These are phyloP conservation scores for Choanephora cucurbitarum DNA, from an alignment of 371 early-diverging fungal species.

Conservation along the genomic window DNA sequence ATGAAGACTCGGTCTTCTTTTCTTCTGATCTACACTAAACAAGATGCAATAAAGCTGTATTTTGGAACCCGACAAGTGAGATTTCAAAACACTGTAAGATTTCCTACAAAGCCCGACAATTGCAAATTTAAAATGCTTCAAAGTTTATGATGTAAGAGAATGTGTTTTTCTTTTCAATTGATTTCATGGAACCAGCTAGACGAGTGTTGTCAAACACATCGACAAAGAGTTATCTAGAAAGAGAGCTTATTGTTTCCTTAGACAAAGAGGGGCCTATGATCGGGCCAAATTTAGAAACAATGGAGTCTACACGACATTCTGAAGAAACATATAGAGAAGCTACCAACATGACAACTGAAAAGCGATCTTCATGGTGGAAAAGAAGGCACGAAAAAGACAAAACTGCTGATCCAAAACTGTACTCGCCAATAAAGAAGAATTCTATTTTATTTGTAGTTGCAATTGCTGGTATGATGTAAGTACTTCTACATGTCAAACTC, in stretches of 20 bases:
- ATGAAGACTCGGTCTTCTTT: no score
- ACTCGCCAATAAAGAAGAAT: constrained; percentile 24
- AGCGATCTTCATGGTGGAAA: neutral
- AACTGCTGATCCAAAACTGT: constrained; percentile 15
- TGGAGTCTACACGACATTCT: constrained; percentile 11
- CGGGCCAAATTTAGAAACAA: constrained; percentile 14
- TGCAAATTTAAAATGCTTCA: no score
- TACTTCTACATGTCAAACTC: neutral
- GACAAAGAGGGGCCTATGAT: constrained; percentile 24
- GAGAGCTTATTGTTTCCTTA: constrained; percentile 23
- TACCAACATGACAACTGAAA: neutral
- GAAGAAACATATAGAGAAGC: neutral
- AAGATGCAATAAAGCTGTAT: no score
- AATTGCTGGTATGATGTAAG: constrained; percentile 33
- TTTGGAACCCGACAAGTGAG: no score
- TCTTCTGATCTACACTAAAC: no score
- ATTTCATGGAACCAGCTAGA: constrained; percentile 19
- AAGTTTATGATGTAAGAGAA: no score
- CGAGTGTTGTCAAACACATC: constrained; percentile 19
- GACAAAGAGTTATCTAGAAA: constrained; percentile 23
- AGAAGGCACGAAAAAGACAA: constrained; percentile 7
- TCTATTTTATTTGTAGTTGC: constrained; percentile 30
- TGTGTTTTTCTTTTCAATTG: constrained; percentile 1
- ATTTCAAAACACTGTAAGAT: no score
- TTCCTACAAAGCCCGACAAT: no score